A percentile compares a stretch with the other conserved stretches of the same genome.
Evolutionary conservation across 495 filamentous ascomycete genomes (phyloP).

Genomic region (Neurospora sp.): DNA sequence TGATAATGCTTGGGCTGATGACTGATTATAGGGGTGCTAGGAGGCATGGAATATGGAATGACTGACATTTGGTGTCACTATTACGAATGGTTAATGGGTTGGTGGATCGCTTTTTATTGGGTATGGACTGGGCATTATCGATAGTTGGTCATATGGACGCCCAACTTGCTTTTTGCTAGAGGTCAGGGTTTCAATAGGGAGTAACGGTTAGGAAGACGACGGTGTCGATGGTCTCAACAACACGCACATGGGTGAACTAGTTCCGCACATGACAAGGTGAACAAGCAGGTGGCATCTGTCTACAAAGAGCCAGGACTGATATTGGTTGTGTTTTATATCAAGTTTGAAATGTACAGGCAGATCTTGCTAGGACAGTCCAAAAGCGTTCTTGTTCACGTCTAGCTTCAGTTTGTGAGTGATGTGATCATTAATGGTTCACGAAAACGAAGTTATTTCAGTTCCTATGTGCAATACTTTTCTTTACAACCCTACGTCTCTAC

Average conservation of each 20-base stretch:
- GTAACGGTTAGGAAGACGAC: neutral
- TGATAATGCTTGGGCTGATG: neutral
- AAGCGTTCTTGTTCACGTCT: neutral
- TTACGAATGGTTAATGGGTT: neutral
- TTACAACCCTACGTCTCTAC: neutral
- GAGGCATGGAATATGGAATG: neutral
- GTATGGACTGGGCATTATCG: neutral
- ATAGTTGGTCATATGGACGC: neutral
- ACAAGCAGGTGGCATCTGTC: neutral
- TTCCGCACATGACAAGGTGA: neutral
- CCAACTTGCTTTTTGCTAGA: neutral
- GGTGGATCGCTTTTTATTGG: neutral
- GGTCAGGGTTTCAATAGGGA: neutral
- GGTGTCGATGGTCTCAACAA: neutral
- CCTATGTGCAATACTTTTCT: neutral
- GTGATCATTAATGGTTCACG: neutral
- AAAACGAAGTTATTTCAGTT: neutral
- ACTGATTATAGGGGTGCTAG: neutral
- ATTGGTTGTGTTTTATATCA: neutral
- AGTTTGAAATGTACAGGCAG: neutral
- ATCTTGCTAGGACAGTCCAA: neutral
- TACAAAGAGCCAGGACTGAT: neutral
- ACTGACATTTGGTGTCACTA: neutral
- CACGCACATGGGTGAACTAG: neutral
- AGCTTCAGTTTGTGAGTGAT: neutral